Evolutionary conservation across 176 grass and related monocot genomes (phyloP), one percentile per base, ranked within the genome.

Genomic region (Oropetium thomaeum): DNA sequence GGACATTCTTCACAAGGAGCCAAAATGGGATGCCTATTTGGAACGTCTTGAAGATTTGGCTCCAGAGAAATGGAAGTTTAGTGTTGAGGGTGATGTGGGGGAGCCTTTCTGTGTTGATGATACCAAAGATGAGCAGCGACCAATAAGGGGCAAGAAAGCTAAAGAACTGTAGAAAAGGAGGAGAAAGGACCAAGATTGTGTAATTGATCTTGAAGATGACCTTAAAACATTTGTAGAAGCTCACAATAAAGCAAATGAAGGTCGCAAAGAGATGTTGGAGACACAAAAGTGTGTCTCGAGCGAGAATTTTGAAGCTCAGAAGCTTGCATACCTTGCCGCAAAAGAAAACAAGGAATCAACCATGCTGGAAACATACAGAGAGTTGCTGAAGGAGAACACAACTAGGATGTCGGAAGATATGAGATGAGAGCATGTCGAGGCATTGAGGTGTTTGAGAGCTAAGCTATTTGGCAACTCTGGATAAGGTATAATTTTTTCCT

Each of bases 181-280:
- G 14, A 14, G 10, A 3, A 43, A 43, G 1, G 41, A 14, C 6
- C 0, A 43, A 43, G 10, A 9, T 13, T 43, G 41, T 43, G 3
- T 43, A 15, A 79, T 57, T 57, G 63, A 79, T 30, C 30, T 77
- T 42, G 6, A 43, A 79, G 76, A 67, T 57, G 76, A 79, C 2
- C 63, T 79, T 23, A 0, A 30, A 0, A 17, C 0, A 2, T 79
- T 79, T 67, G 17, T 67, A 15, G 76, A 78, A 14, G 49, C 22
- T 77, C 74, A 77, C 2, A 75, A 47, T 0, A 8, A 0, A 25
- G 58, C 73, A 75, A 62, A 47, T 33, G 73, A 75, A 75, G 73
- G 73, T 0, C 57, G 19, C 20, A 34, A 14, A 75, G 73, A 75
- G 27, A 62, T 75, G 58, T 4, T 75, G 33, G 39, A 77, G 22